Base-by-base conservation (phyloP, 2,329 filamentous ascomycete genomes). In the Fusarium lateritium region DNA sequence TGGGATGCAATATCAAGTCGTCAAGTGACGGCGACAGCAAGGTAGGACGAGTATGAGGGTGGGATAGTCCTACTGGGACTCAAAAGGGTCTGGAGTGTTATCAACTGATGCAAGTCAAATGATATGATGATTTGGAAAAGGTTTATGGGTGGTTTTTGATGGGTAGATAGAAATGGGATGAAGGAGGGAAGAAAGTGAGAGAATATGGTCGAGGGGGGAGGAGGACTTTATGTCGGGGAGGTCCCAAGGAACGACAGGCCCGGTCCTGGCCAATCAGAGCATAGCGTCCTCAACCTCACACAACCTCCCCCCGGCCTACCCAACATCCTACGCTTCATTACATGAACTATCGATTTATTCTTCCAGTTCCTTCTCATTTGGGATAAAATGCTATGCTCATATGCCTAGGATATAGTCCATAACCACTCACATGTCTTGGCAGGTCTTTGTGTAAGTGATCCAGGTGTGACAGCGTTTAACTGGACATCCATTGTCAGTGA, bases 291-390 rank as follows among this genome's bases (percentile, higher is more conserved):
- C 34, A 46, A 74, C 71, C 69, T 71, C 67, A 62, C 56, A 69
- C 65, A 67, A 74, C 71, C 69, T 74, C 71, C 53, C 44, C 69
- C 57, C 39, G 42, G 47, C 60, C 61, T 50, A 57, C 45, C 57
- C 36, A 40, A 39, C 60, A 13, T 45, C 62, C 47, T 49, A 53
- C 56, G 36, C 38, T 38, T 34, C 17, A 36, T 45, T 44, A 21
- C 50, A 46, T 24, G 5, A 33, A 40, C 21, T 19, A 22, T 38
- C 15, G 11, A 22, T 14, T 22, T 19, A 13, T 22, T 47, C 7
- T 11, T 47, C 14, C 8, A 38, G 6, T 3, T 44, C 9, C 28
- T 21, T 14, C n/a, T 28, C 11, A 15, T 15, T 26, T 4, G 15
- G 33, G 17, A 17, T 34, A 19, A 43, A 34, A 22, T 19, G 13